Base-by-base conservation (phyloP, 352 stramenopile genomes). In the Pythium dissimile region DNA sequence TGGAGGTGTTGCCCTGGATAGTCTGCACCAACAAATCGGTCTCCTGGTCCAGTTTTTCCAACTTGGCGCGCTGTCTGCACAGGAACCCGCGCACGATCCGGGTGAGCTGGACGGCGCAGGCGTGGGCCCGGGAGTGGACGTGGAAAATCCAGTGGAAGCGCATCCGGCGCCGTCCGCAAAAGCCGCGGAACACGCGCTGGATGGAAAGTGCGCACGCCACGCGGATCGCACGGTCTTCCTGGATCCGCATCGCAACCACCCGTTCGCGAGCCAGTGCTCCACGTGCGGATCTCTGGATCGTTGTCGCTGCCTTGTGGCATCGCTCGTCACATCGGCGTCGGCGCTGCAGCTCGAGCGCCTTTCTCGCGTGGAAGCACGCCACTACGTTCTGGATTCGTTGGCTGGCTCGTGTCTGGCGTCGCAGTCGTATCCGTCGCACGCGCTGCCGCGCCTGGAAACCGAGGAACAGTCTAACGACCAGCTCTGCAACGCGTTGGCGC, bases 41-140 rank as follows among this genome's bases (percentile, higher is more conserved):
- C 39, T 80, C 70, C 26, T 84, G 74, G 0, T 72, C 45, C 5
- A 66, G 23, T 9, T 48, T 46, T 47, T 73, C 64, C 3, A 64
- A 41, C n/a, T 54, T 32, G 1, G 63, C 72, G 8, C 55, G 32
- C 1, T 62, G 59, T 12, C 80, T 55, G 7, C 59, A 74, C 0
- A 90, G 60, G 52, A 88, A 88, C 0, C 77, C 80, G 3, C 77
- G 76, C 0, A 77, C 71, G 34, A 88, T 67, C 0, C 80, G 72
- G 1, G 72, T 86, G 13, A 80, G 37, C n/a, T 84, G 67, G 11
- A 69, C 31, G 1, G 62, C 69, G 48, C 66, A 79, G 5, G 53
- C n/a, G 66, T 63, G 78, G 0, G 67, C 73, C 2, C 51, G 63
- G n/a, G 63, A 47, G 4, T 83, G 54, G 1, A 54, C 39, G 2